Evolutionary conservation across 768 basidiomycete species (phyloP), one percentile per base, ranked within the genome.

Genomic region (Kwoniella bestiolae): DNA sequence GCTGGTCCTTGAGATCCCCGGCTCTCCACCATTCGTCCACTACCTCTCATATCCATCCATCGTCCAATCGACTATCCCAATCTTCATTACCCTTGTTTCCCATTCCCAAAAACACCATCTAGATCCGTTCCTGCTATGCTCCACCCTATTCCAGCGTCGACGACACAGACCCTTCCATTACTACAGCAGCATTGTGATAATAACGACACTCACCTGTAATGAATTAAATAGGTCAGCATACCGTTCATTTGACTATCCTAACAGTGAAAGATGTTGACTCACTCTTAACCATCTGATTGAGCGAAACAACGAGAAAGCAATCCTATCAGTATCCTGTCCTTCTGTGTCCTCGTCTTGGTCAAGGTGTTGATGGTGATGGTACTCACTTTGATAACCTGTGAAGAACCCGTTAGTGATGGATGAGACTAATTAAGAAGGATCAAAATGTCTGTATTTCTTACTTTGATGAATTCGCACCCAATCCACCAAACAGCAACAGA

Each of bases 241-340:
- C 18, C 32, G 25, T 18, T 44, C 58, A 23, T 47, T 31, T 9
- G 18, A 25, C 44, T n/a, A n/a, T n/a, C n/a, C n/a, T n/a, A n/a
- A 16, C 16, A 21, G 60, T 45, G 29, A 25, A 28, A 6, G 44
- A 25, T 41, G 45, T 21, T 9, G 26, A 76, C 75, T 76, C 72
- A 76, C 75, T 76, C 68, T 76, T 76, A 57, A 74, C 72, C 75
- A 76, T 76, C 70, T 76, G 65, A 29, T 11, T 16, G 11, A 56
- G 34, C 21, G 35, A 49, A 49, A 31, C 45, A 45, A 31, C 45
- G 47, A 66, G 41, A 38, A 44, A 50, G 29, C 31, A 38, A 52
- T 35, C n/a, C 23, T 14, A 50, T 44, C 49, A 52, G 49, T 46
- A 18, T 28, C 31, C 4, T 26, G 32, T 38, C 25, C 60, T 53